Conservation (phyloP, 2,329 filamentous ascomycete species). For the Aspergillus felis region DNA sequence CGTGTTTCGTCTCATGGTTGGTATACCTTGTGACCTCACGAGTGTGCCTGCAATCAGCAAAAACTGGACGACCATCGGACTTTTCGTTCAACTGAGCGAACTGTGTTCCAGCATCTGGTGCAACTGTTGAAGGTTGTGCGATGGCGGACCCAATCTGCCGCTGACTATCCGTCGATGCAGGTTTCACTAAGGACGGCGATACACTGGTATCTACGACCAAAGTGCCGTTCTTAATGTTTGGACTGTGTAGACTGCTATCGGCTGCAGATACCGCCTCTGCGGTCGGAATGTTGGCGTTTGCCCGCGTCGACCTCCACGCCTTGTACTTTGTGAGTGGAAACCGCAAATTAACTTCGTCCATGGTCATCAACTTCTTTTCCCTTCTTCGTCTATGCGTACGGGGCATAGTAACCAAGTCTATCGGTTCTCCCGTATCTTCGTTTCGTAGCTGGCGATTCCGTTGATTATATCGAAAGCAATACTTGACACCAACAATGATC, state of each 20-base stretch:
- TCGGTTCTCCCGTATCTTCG: slow-evolving; percentile 79
- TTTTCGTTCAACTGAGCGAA: slow-evolving; percentile 17
- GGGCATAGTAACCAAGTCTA: slow-evolving; percentile 82
- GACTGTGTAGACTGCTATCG: slow-evolving; percentile 61
- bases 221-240: slow-evolving; percentile 60
- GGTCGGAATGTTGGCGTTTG: slow-evolving; percentile 76
- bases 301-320: slow-evolving; percentile 79
- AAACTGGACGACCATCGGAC: neutral
- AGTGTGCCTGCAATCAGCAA: neutral
- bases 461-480: slow-evolving; percentile 97
- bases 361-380: slow-evolving; percentile 98
- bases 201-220: slow-evolving; percentile 20
- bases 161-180: slow-evolving; percentile 21
- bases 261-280: slow-evolving; percentile 77
- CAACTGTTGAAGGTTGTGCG: slow-evolving; percentile 12
- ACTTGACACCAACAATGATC: slow-evolving; percentile 99
- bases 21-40: neutral
- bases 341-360: slow-evolving; percentile 97
- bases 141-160: slow-evolving; percentile 11
- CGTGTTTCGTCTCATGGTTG: neutral
- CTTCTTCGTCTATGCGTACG: slow-evolving; percentile 78
- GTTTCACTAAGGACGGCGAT: slow-evolving; percentile 14
- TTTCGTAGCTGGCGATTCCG: slow-evolving; percentile 75
- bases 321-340: slow-evolving; percentile 98
- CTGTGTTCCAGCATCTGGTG: slow-evolving; percentile 10